A percentile compares a stretch with the other conserved stretches of the same genome.
Conservation (phyloP, 1,139 yeast genomes). For the Yamadazyma buinensis region DNA sequence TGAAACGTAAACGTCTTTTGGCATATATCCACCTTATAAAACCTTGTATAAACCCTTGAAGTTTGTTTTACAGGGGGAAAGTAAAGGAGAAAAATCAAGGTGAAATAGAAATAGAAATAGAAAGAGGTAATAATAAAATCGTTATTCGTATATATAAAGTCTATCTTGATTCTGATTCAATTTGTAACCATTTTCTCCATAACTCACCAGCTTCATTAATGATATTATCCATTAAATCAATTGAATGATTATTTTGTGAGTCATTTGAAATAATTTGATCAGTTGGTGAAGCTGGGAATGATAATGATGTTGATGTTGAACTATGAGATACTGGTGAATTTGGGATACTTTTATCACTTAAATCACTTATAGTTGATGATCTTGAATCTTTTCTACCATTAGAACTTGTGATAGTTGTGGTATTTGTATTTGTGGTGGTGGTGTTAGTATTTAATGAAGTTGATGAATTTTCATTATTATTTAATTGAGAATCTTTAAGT, state of each 20-base stretch:
- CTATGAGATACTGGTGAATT: conserved; percentile 6
- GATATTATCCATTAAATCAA: conserved; percentile 65
- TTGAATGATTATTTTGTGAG: conserved; percentile 28
- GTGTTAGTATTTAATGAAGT: background rate
- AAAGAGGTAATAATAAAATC: no score
- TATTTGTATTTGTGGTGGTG: background rate
- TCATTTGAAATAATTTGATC: conserved; percentile 32
- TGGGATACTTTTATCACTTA: conserved; percentile 6
- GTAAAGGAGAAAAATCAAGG: background rate
- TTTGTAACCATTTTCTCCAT: conserved; percentile 85
- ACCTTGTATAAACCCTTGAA: no score
- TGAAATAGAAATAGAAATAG: background rate
- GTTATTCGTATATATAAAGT: conserved; percentile 6
- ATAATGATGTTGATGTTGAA: conserved; percentile 8
- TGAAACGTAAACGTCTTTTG: no score
- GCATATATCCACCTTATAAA: no score
- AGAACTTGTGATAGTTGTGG: conserved; percentile 4
- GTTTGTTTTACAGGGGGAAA: background rate
- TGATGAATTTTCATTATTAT: background rate
- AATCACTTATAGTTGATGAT: conserved; percentile 11
- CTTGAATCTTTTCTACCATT: conserved; percentile 9
- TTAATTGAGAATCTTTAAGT: conserved; percentile 1
- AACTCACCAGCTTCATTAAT: conserved; percentile 79
- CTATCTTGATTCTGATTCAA: conserved; percentile 29
- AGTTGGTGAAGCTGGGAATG: conserved; percentile 1